Conservation (phyloP, 192 early-diverging fungal genomes). For the Thamnidium elegans region DNA sequence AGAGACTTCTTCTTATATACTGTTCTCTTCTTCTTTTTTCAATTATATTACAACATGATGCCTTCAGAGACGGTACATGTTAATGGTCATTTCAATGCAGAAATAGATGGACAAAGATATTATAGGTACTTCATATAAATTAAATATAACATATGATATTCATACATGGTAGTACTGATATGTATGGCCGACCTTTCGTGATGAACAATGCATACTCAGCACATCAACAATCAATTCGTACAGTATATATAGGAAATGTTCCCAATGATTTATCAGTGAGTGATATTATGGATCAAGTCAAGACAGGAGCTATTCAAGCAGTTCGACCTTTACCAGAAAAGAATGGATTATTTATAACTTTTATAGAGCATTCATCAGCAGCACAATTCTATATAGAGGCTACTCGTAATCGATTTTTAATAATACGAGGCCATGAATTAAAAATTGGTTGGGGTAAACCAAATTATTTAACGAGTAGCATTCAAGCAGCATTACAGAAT, state of each 20-base stretch:
- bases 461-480: conserved; percentile 43
- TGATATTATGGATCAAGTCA: conserved; percentile 71
- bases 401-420: conserved; percentile 39
- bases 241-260: conserved; percentile 82
- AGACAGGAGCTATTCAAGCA: conserved; percentile 65
- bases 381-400: conserved; percentile 57
- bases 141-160: not conserved
- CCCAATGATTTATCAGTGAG: conserved; percentile 53
- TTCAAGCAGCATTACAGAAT: conserved; percentile 61
- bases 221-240: conserved; percentile 54
- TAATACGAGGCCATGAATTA: conserved; percentile 56
- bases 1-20: too few species aligned
- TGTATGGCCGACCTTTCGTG: conserved; percentile 4
- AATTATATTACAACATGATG: too few species aligned
- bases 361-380: conserved; percentile 67
- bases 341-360: conserved; percentile 79
- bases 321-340: conserved; percentile 73
- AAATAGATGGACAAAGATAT: conserved; percentile 5
- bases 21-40: too few species aligned
- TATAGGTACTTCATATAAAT: not conserved
- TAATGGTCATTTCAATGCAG: not conserved
- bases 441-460: conserved; percentile 79
- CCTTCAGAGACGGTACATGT: too few species aligned
- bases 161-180: not conserved
- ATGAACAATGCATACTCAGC: not conserved